phyloP scores from a whole-genome alignment of 2,329 filamentous ascomycete species.

The Alternaria gaisen region DNA sequence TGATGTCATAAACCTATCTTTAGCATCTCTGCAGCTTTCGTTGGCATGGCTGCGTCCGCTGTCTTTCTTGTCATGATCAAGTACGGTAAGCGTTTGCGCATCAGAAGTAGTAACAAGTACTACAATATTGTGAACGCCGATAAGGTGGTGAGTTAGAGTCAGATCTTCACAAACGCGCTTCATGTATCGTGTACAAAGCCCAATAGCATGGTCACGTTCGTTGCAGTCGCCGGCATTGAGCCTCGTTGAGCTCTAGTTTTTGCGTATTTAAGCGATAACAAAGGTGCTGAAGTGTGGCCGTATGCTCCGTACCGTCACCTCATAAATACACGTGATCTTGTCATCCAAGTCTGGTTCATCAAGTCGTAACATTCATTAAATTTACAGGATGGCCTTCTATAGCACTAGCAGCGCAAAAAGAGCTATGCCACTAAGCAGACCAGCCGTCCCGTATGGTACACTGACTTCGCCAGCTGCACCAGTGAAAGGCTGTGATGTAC shows the following conservation, averaged over 20 bases:
- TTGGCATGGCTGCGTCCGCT: constrained; percentile 53
- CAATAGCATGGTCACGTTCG: background rate
- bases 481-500: constrained; percentile 29
- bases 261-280: background rate
- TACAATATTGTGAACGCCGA: constrained; percentile 43
- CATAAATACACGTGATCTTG: background rate
- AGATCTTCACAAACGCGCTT: background rate
- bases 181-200: background rate
- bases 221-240: background rate
- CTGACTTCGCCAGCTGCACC: constrained; percentile 26
- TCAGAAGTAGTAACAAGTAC: constrained; percentile 38
- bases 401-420: constrained; percentile 24
- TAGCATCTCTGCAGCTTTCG: constrained; percentile 52
- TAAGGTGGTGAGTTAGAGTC: constrained; percentile 7
- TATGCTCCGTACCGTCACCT: background rate
- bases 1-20: no score
- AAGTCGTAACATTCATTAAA: background rate
- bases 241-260: background rate
- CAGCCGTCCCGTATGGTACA: constrained; percentile 22
- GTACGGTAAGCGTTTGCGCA: constrained; percentile 56
- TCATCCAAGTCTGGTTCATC: background rate
- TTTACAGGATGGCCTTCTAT: background rate
- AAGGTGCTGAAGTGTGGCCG: background rate
- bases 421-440: constrained; percentile 23
- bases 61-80: constrained; percentile 57